Conservation (phyloP, 305 asterid species). For the Euphrasia arctica region DNA sequence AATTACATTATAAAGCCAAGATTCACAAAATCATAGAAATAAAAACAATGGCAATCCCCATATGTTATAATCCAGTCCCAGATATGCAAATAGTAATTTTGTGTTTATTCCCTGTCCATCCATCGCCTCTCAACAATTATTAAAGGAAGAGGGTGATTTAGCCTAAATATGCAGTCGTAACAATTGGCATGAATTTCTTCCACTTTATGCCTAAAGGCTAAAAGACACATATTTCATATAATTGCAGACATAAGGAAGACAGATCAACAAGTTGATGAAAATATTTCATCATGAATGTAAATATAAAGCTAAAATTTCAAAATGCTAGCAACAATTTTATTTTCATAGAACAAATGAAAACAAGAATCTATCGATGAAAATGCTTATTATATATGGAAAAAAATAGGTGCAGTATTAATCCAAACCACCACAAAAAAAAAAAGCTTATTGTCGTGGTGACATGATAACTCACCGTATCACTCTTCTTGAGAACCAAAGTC, state of each 20-base stretch:
- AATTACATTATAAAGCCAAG: conserved; percentile 1
- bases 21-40: conserved; percentile 1
- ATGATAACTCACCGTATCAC: conserved; percentile 57
- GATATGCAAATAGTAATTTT: conserved; percentile 5
- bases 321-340: not conserved
- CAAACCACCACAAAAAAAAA: conserved; percentile 16
- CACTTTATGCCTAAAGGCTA: conserved; percentile 4
- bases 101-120: not conserved
- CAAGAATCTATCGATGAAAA: not conserved
- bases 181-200: not conserved
- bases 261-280: not conserved
- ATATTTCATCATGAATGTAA: not conserved
- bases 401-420: conserved; percentile 20
- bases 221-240: not conserved
- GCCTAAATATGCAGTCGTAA: not conserved
- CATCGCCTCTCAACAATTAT: not conserved
- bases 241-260: not conserved
- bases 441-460: conserved; percentile 18
- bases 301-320: not conserved
- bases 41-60: not conserved
- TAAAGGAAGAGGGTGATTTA: not conserved
- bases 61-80: not conserved
- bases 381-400: conserved; percentile 19
- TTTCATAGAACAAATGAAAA: not conserved
- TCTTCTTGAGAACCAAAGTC: conserved; percentile 84